Base-by-base conservation (phyloP, 495 filamentous ascomycete species). In the Monascus purpureus region DNA sequence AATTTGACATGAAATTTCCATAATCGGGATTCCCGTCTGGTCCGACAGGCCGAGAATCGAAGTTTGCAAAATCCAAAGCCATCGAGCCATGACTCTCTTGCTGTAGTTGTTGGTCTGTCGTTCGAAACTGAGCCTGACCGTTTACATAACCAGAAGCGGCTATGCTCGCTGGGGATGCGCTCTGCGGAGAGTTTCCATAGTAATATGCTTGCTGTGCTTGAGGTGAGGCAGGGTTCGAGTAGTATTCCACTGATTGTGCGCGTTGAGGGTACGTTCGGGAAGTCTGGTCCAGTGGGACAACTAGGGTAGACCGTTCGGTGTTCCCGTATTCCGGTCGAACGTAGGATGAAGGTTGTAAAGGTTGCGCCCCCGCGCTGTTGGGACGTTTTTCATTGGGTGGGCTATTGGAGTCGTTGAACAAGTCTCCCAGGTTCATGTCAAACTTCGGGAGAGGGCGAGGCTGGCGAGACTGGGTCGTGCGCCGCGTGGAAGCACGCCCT, bases 371-470 rank as follows among this genome's bases (percentile, higher is more conserved):
- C 3, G 32, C 37, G 23, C 31, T 26, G 17, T 15, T 33, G 9
- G 52, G 42, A 9, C 50, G 46, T 22, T 22, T 4, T 9, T 22
- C 5, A 22, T 22, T 22, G 4, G 20, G 9, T 9, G 20, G 20
- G 20, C 20, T 22, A 22, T 22, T 22, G 20, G 20, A 9, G 24
- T 57, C 53, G 15, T 37, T 52, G 33, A 63, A 60, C 1, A 63
- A 40, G 33, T 78, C 73, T 9, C 63, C 65, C 17, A 80, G 54
- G 36, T 77, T 72, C 70, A 75, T 73, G 44, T 81, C 75, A 39
- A 79, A 79, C 36, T 59, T 55, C 4, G 73, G 73, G 9, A 59
- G 36, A 1, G 59, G 65, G 3, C 65, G 52, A 30, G 54, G 32
- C 8, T 40, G 36, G 25, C 59, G 47, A 36, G 42, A 36, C 32